Evolutionary conservation across 805 yeast genomes (phyloP), one percentile per base, ranked within the genome.

Genomic region (Starmerella vitae): DNA sequence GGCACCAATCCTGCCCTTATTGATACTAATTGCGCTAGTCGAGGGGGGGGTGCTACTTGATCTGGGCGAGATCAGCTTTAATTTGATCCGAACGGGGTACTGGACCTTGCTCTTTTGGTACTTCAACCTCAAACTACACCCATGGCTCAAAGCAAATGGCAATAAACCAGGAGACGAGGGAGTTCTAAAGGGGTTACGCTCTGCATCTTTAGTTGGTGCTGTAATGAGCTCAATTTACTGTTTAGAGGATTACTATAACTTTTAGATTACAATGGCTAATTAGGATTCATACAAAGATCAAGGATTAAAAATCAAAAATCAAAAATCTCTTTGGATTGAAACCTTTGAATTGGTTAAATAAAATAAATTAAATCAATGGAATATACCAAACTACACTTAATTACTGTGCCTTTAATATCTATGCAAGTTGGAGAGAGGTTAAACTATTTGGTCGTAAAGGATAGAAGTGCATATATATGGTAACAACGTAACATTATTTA

Each of bases 201-300:
- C 30, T 20, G 38, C 46, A 6, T 25, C 40, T 2, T 17, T 43
- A 27, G 33, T 37, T 22, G 20, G 34, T n/a, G 38, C 30, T 4
- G 37, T 26, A 4, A 31, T 43, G 24, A 19, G 30, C 13, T 17
- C 15, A 10, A 25, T 10, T 19, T 36, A 33, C 28, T 24, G 36
- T 3, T 3, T 30, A 15, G 46, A 43, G 22, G 46, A 43, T 20
- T 36, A n/a, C n/a, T n/a, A n/a, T n/a, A n/a, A n/a, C n/a, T n/a
- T n/a, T n/a, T n/a, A n/a, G n/a, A n/a, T n/a, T n/a, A n/a, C n/a
- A n/a, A n/a, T n/a, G n/a, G n/a, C n/a, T n/a, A n/a, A n/a, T n/a
- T n/a, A n/a, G n/a, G n/a, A n/a, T n/a, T n/a, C n/a, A n/a, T n/a
- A n/a, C n/a, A n/a, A n/a, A n/a, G n/a, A n/a, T n/a, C n/a, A n/a